Evolutionary conservation across 192 early-diverging fungal genomes (phyloP).

Genomic region (Tieghemiomyces parasiticus): DNA sequence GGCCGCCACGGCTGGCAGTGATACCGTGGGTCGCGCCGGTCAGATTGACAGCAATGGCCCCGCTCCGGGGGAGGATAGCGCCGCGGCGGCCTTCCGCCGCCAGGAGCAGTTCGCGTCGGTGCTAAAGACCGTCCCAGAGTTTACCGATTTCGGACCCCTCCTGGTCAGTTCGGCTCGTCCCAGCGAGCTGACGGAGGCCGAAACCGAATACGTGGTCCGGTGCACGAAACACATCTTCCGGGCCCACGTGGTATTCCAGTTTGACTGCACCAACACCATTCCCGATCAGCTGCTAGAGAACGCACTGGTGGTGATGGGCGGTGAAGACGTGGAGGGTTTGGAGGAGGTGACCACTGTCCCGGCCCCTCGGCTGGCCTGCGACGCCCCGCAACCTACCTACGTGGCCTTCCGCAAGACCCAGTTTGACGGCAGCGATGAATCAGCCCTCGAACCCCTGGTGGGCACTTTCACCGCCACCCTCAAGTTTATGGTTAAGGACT

Average conservation of each 20-base stretch:
- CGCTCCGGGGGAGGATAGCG: constrained; percentile 12
- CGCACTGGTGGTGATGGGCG: constrained; percentile 65
- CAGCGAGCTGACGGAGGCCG: constrained; percentile 78
- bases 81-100: constrained; percentile 34
- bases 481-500: constrained; percentile 86
- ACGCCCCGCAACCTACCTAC: constrained; percentile 64
- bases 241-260: constrained; percentile 89
- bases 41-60: constrained; percentile 6
- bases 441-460: constrained; percentile 14
- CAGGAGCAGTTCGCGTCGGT: constrained; percentile 60
- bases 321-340: constrained; percentile 49
- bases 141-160: constrained; percentile 68
- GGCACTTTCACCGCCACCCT: constrained; percentile 74
- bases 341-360: constrained; percentile 56
- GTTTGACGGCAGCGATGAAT: constrained; percentile 15
- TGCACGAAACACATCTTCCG: constrained; percentile 91
- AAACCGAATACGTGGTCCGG: constrained; percentile 88
- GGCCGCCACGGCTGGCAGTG: neutral
- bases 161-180: constrained; percentile 69
- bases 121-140: constrained; percentile 66
- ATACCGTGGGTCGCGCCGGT: constrained; percentile 5
- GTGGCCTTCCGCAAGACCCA: constrained; percentile 66
- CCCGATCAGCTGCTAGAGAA: constrained; percentile 88
- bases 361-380: constrained; percentile 55
- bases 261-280: constrained; percentile 87